Percentiles rank a stretch among this genome's conserved stretches.
These are phyloP conservation scores for Umbelopsis isabellina DNA, from an alignment of 192 early-diverging fungal genomes.

Conservation along the genomic window DNA sequence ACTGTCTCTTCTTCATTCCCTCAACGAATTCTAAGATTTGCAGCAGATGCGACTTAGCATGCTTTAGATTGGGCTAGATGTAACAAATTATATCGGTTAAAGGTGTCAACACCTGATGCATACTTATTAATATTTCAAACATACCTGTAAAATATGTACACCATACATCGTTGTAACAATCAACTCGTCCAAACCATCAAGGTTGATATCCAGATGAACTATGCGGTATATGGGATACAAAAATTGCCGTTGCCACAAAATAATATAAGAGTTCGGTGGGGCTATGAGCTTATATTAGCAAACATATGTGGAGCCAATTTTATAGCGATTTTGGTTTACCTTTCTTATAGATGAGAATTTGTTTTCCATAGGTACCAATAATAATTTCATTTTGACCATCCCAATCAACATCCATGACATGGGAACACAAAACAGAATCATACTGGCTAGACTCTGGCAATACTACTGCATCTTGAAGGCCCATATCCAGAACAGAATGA, in stretches of 20 bases:
- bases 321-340: slow-evolving; percentile 22
- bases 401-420: slow-evolving; percentile 64
- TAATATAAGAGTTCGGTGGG: slow-evolving; percentile 32
- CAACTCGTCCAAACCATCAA: slow-evolving; percentile 57
- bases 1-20: slow-evolving; percentile 41
- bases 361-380: slow-evolving; percentile 61
- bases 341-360: slow-evolving; percentile 60
- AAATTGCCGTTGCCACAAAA: slow-evolving; percentile 56
- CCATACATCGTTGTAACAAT: slow-evolving; percentile 58
- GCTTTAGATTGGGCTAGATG: slow-evolving; percentile 42
- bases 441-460: slow-evolving; percentile 53
- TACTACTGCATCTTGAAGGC: slow-evolving; percentile 38
- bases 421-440: slow-evolving; percentile 59
- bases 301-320: neutral
- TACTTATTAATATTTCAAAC: neutral
- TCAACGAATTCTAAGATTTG: slow-evolving; percentile 48
- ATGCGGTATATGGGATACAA: slow-evolving; percentile 60
- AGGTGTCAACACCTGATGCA: neutral
- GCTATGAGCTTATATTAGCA: neutral
- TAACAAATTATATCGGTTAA: neutral
- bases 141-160: slow-evolving; percentile 51
- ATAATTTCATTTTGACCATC: slow-evolving; percentile 59
- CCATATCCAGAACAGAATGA: slow-evolving; percentile 37
- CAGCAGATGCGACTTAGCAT: slow-evolving; percentile 44
- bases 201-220: slow-evolving; percentile 51